phyloP scores from a whole-genome alignment of 805 yeast genomes.

The Wickerhamomyces queroliae region DNA sequence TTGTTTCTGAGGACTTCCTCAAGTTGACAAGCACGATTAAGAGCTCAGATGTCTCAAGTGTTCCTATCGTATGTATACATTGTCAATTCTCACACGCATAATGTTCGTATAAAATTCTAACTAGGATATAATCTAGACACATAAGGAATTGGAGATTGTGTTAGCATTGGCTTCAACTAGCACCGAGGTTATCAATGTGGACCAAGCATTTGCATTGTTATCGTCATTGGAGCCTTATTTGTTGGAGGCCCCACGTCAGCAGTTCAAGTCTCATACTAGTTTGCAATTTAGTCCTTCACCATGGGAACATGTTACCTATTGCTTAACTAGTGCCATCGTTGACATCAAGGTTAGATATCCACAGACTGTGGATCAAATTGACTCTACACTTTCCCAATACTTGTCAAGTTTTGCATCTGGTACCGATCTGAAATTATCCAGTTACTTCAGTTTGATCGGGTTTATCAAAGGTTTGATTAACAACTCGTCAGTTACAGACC shows the following conservation, averaged over 20 bases:
- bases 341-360: constrained; percentile 23
- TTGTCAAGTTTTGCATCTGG: constrained; percentile 14
- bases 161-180: constrained; percentile 39
- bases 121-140: constrained; percentile 21
- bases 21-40: constrained; percentile 14
- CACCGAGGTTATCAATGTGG: constrained; percentile 24
- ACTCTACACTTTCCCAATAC: constrained; percentile 20
- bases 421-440: constrained; percentile 9
- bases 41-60: constrained; percentile 12
- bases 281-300: constrained; percentile 31
- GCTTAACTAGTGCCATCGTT: constrained; percentile 27
- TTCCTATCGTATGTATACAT: constrained; percentile 13
- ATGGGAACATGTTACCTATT: constrained; percentile 31
- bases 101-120: background rate
- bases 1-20: constrained; percentile 9
- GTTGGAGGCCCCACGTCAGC: constrained; percentile 44
- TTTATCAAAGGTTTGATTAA: constrained; percentile 27
- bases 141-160: constrained; percentile 50
- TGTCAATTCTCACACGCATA: too few relatives aligned
- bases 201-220: constrained; percentile 34
- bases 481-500: constrained; percentile 15
- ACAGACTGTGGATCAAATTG: constrained; percentile 14
- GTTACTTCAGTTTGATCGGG: constrained; percentile 31
- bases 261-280: constrained; percentile 33
- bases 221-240: constrained; percentile 41